A percentile compares a stretch with the other conserved stretches of the same genome.
These are phyloP conservation scores for Ambrosia trifida DNA, from an alignment of 129 eudicot genomes.

Conservation along the genomic window DNA sequence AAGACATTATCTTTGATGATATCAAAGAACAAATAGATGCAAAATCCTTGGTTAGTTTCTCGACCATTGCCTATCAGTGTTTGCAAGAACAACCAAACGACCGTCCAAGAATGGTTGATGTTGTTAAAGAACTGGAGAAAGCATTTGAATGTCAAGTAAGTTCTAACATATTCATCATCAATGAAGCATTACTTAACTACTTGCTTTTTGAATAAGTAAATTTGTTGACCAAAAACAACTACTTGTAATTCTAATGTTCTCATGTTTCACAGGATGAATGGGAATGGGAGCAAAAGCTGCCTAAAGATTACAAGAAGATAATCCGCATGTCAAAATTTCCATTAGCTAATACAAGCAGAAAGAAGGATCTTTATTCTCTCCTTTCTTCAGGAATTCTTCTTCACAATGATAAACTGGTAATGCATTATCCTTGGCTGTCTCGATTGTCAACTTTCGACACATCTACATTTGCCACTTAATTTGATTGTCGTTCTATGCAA, in stretches of 20 bases:
- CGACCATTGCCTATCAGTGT: conserved; percentile 19
- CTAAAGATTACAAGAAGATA: conserved; percentile 19
- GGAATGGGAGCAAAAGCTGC: conserved; percentile 36
- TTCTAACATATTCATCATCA: background rate
- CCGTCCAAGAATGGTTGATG: conserved; percentile 29
- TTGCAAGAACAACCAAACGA: conserved; percentile 22
- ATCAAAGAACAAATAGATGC: conserved; percentile 18
- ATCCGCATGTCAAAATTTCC: conserved; percentile 14
- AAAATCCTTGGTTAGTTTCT: conserved; percentile 19
- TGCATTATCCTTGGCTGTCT: background rate
- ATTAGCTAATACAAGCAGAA: background rate
- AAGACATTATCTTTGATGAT: conserved; percentile 19
- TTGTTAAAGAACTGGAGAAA: conserved; percentile 32
- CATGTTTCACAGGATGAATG: conserved; percentile 27
- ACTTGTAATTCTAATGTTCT: background rate
- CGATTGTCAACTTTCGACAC: too few relatives aligned
- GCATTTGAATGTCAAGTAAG: conserved; percentile 32
- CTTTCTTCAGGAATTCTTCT: conserved; percentile 34
- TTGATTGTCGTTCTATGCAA: background rate
- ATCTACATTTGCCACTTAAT: too few relatives aligned
- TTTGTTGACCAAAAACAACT: too few relatives aligned
- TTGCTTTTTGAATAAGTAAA: too few relatives aligned
- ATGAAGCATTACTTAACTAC: too few relatives aligned
- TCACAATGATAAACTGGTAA: conserved; percentile 12
- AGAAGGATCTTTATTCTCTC: conserved; percentile 28